phyloP scores from a whole-genome alignment of 1,284 basidiomycete genomes.

The Chalciporus sp. region DNA sequence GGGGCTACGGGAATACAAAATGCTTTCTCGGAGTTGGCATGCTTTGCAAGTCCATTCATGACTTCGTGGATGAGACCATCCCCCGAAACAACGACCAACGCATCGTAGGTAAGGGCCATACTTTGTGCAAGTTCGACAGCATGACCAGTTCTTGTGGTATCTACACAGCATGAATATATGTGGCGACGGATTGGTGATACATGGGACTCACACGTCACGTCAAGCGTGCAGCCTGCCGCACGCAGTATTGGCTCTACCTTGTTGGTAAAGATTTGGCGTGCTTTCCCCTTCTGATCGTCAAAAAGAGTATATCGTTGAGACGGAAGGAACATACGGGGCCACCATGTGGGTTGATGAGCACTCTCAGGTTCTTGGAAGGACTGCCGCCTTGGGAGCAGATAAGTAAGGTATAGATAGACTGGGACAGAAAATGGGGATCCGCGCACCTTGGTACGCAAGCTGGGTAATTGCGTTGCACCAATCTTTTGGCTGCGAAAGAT shows the following conservation, averaged over 20 bases:
- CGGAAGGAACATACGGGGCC: constrained; percentile 56
- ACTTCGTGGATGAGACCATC: constrained; percentile 92
- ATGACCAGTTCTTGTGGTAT: constrained; percentile 74
- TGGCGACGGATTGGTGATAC: constrained; percentile 6
- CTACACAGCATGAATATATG: constrained; percentile 41
- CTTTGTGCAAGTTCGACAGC: constrained; percentile 70
- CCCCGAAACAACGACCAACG: constrained; percentile 83
- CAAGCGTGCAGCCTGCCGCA: constrained; percentile 72
- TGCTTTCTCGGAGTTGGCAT: constrained; percentile 69
- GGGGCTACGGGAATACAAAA: constrained; percentile 80
- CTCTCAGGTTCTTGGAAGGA: constrained; percentile 54
- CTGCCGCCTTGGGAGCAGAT: constrained; percentile 44
- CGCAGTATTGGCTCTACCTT: constrained; percentile 80
- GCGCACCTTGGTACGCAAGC: constrained; percentile 64
- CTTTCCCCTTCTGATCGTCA: constrained; percentile 62
- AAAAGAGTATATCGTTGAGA: background rate
- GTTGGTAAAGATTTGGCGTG: constrained; percentile 58
- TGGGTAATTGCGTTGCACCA: constrained; percentile 64
- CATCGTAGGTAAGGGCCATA: constrained; percentile 72
- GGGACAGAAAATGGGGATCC: background rate
- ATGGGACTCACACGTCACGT: constrained; percentile 56
- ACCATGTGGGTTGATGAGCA: constrained; percentile 89
- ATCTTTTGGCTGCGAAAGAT: constrained; percentile 42
- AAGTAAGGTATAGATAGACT: background rate
- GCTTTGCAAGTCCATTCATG: constrained; percentile 87